Evolutionary conservation across 768 basidiomycete species (phyloP), one percentile per base, ranked within the genome.

Genomic region (Trametes elegans): DNA sequence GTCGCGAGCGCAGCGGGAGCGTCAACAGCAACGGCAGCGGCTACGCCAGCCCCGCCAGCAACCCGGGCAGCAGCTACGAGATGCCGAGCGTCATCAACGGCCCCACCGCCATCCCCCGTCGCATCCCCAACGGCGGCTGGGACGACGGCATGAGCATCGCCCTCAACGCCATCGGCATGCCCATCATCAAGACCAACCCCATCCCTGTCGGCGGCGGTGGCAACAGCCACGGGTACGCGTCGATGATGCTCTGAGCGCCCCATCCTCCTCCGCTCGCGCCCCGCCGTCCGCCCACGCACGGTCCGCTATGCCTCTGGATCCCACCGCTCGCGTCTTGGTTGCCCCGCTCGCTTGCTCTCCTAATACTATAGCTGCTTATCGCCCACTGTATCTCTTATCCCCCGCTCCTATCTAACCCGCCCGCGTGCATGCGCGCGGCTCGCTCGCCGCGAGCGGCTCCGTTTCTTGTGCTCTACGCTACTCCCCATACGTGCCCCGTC

Each of bases 151-250:
- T 27, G 71, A 68, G 62, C 54, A 48, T 61, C 58, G 68, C 46
- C 62, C 54, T 55, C 27, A 58, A 52, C 42, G 68, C 71, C 62
- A 69, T 67, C 43, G 65, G 60, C 52, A 41, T 51, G 49, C 19
- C 26, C 49, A 63, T 65, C 31, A 66, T 73, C 60, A 62, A 57
- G 39, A 53, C 64, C 42, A 60, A 66, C 19, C 68, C 76, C 9
- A 74, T 78, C 54, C 55, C 58, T 57, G 72, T 70, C 42, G 67
- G 75, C 28, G 71, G 73, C 48, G 71, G 70, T 43, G 65, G 74
- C 49, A 74, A 70, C 56, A 63, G 58, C 49, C 68, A 68, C 36
- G 74, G 69, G 53, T 77, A 74, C 66, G 67, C 68, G 28, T 63
- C 73, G 55, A 75, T 77, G 70, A 61, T 77, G 60, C 63, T 72